Evolutionary conservation across 306 rosid genomes (phyloP).

Genomic region (Medicago ruthenica): DNA sequence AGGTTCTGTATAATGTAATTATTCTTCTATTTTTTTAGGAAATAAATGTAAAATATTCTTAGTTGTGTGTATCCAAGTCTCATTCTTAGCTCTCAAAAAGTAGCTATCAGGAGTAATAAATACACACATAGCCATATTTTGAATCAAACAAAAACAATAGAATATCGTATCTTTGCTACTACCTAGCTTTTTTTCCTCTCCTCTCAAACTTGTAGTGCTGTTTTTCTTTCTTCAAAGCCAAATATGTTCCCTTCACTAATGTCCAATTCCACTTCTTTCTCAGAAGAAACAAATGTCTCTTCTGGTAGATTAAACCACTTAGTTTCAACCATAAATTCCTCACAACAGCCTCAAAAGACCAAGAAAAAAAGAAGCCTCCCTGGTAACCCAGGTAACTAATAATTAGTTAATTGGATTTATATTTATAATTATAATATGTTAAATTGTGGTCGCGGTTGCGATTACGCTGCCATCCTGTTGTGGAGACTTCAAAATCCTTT

Average conservation of each 20-base stretch:
- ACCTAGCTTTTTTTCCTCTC: constrained; percentile 27
- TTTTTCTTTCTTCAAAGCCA: constrained; percentile 59
- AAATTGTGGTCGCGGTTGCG: background rate
- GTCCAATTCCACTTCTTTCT: constrained; percentile 80
- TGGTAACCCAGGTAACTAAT: constrained; percentile 76
- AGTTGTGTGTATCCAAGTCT: constrained; percentile 43
- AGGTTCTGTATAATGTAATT: constrained; percentile 28
- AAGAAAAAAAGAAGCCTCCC: constrained; percentile 91
- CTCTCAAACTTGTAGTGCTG: constrained; percentile 56
- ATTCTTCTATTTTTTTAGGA: constrained; percentile 13
- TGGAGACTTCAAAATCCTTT: background rate
- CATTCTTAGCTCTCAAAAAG: constrained; percentile 38
- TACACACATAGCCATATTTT: constrained; percentile 38
- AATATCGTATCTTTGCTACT: constrained; percentile 49
- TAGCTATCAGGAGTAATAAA: constrained; percentile 27
- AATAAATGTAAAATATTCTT: constrained; percentile 39
- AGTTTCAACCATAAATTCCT: constrained; percentile 46
- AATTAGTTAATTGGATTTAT: too few species aligned
- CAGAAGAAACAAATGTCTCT: constrained; percentile 71
- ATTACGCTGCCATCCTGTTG: background rate
- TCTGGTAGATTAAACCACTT: constrained; percentile 56
- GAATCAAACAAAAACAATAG: constrained; percentile 42
- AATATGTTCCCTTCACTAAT: constrained; percentile 68
- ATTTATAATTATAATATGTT: background rate
- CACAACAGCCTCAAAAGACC: constrained; percentile 55